Evolutionary conservation across 2,329 filamentous ascomycete genomes (phyloP).

Genomic region (Alternaria tenuissima): DNA sequence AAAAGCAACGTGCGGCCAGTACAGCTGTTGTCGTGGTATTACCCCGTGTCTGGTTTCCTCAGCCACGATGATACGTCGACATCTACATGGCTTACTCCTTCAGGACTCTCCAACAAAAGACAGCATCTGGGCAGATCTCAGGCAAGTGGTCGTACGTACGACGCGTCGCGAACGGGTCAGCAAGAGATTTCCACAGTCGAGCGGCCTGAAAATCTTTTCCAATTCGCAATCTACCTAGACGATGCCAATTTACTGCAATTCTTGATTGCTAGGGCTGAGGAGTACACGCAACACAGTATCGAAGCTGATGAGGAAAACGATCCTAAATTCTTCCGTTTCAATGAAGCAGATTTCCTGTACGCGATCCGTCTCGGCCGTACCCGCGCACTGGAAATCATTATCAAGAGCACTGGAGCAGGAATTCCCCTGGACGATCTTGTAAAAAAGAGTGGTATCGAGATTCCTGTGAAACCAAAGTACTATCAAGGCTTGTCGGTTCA

Average conservation of each 20-base stretch:
- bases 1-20: slow-evolving; percentile 69
- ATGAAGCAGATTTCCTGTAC: slow-evolving; percentile 24
- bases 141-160: slow-evolving; percentile 12
- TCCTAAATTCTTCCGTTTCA: slow-evolving; percentile 22
- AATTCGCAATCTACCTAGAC: slow-evolving; percentile 41
- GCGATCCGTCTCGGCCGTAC: slow-evolving; percentile 60
- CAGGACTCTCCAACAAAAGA: not conserved
- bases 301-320: slow-evolving; percentile 6
- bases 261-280: slow-evolving; percentile 25
- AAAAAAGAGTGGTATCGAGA: slow-evolving; percentile 69
- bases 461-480: slow-evolving; percentile 71
- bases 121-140: slow-evolving; percentile 4
- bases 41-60: slow-evolving; percentile 20
- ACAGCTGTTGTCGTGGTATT: slow-evolving; percentile 56
- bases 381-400: slow-evolving; percentile 68
- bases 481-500: slow-evolving; percentile 74
- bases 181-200: slow-evolving; percentile 9
- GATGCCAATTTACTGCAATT: slow-evolving; percentile 28
- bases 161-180: not conserved
- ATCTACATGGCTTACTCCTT: not conserved
- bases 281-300: slow-evolving; percentile 21
- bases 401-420: slow-evolving; percentile 71
- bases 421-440: slow-evolving; percentile 74
- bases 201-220: slow-evolving; percentile 33
- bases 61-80: slow-evolving; percentile 5